phyloP scores from a whole-genome alignment of 768 basidiomycete species.

The Kwoniella mangroviensis region DNA sequence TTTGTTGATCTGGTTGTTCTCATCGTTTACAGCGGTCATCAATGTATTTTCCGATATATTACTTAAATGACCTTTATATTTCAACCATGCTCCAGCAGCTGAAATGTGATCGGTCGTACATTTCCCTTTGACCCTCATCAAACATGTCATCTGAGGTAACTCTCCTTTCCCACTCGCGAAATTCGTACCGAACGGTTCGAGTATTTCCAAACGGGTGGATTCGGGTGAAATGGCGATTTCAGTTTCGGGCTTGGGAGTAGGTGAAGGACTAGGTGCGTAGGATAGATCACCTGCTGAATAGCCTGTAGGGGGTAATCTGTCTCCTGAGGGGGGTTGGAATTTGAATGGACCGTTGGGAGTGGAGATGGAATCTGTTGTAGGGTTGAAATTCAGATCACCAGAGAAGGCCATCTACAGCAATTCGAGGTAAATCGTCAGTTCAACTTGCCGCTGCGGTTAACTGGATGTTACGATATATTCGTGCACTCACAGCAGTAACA shows the following conservation, averaged over 20 bases:
- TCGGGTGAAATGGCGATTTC: slow-evolving; percentile 75
- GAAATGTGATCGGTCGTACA: slow-evolving; percentile 99
- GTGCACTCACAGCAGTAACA: slow-evolving; percentile 72
- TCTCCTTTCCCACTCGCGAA: slow-evolving; percentile 69
- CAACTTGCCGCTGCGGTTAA: too few relatives aligned
- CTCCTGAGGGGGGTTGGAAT: slow-evolving; percentile 81
- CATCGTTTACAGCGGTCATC: slow-evolving; percentile 94
- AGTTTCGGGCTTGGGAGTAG: slow-evolving; percentile 75
- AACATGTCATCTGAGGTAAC: slow-evolving; percentile 77
- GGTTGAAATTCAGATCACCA: slow-evolving; percentile 91
- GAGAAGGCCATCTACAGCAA: slow-evolving; percentile 78
- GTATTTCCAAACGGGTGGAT: slow-evolving; percentile 82
- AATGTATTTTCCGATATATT: slow-evolving; percentile 96
- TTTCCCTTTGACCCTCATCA: slow-evolving; percentile 94
- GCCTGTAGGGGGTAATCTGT: slow-evolving; percentile 79
- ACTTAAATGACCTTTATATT: slow-evolving; percentile 93
- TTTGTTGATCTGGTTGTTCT: slow-evolving; percentile 88
- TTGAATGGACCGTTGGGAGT: slow-evolving; percentile 76
- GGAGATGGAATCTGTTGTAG: slow-evolving; percentile 73
- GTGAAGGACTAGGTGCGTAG: slow-evolving; percentile 77
- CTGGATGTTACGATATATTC: not conserved
- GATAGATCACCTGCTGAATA: slow-evolving; percentile 73
- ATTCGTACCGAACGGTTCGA: slow-evolving; percentile 81
- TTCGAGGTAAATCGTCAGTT: not conserved
- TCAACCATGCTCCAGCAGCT: slow-evolving; percentile 97